Evolutionary conservation across 306 rosid genomes (phyloP), one percentile per base, ranked within the genome.

Genomic region (Amphicarpaea edgeworthii): DNA sequence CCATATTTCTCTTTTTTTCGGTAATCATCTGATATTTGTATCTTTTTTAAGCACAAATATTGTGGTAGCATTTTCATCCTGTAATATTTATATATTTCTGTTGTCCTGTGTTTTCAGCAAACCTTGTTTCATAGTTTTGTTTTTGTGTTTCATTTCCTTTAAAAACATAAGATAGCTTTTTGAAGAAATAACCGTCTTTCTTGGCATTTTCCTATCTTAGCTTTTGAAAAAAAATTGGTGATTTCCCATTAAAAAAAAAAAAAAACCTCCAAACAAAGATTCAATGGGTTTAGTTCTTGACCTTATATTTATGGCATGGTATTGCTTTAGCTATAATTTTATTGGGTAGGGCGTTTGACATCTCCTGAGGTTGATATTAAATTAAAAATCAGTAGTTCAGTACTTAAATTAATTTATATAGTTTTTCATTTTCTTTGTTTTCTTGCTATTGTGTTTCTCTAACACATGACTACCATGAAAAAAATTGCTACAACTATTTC

Each of bases 1-100:
- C 88, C 0, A 70, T 89, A 73, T 92, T 92, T 79, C 95, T 92
- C 51, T 80, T 89, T 30, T 92, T 89, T 51, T 92, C 97, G 87
- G 97, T 91, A 88, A 75, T 71, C 55, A 40, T 81, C 69, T 73
- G 55, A 61, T 79, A 67, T 68, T 26, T 45, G 20, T 69, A 57
- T 63, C 70, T 19, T 50, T 30, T 65, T 6, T 54, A 20, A 58
- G 62, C 46, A 63, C 21, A 68, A 72, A 50, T 51, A 21, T 66
- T 51, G 19, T 46, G 20, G 15, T 21, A 1, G 72, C 12, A 26
- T 76, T 21, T 61, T 43, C 68, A 41, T 57, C 60, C 59, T 61
- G 3, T 46, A 19, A 51, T 69, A 26, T 34, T 63, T 28, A 8
- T 40, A 41, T 12, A 19, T 65, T 11, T 42, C 6, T 58, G 28